Evolutionary conservation across 495 filamentous ascomycete species (phyloP).

Genomic region (Lasiosphaeriaceae sp.): DNA sequence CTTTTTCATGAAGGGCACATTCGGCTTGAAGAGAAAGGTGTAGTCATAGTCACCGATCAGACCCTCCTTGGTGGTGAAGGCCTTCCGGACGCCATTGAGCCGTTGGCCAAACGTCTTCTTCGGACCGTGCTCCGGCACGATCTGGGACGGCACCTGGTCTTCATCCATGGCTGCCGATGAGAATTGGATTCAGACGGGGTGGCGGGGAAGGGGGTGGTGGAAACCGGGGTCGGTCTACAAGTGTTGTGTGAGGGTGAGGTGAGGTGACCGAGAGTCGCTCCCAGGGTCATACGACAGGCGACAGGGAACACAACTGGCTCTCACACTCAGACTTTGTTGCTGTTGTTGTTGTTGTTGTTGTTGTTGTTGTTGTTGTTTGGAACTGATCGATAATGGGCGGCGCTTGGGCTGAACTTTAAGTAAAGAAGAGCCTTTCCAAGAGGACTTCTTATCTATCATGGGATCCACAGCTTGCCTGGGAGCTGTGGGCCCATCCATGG

Average conservation of each 20-base stretch:
- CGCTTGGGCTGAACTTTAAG: slow-evolving; percentile 6
- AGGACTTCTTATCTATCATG: neutral
- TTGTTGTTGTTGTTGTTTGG: neutral
- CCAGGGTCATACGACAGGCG: neutral
- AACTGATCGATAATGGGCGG: neutral
- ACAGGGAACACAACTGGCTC: too few relatives aligned
- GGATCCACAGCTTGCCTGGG: neutral
- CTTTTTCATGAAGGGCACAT: slow-evolving; percentile 77
- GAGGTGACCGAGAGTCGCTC: neutral
- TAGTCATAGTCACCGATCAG: slow-evolving; percentile 87
- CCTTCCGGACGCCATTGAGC: slow-evolving; percentile 26
- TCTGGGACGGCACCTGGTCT: slow-evolving; percentile 43
- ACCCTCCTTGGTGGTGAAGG: slow-evolving; percentile 58
- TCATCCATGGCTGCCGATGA: slow-evolving; percentile 36
- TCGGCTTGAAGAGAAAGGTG: slow-evolving; percentile 64
- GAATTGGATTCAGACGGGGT: neutral
- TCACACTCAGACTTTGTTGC: neutral
- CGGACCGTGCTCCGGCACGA: slow-evolving; percentile 31
- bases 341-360: neutral
- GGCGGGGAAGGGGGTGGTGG: neutral
- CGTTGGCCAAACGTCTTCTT: slow-evolving; percentile 30
- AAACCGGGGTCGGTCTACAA: neutral
- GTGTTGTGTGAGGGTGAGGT: neutral
- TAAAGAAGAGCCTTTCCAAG: neutral
- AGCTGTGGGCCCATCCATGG: neutral